A percentile compares a stretch with the other conserved stretches of the same genome.
Evolutionary conservation across 495 filamentous ascomycete genomes (phyloP).

Genomic region (Lophiotrema nucula): DNA sequence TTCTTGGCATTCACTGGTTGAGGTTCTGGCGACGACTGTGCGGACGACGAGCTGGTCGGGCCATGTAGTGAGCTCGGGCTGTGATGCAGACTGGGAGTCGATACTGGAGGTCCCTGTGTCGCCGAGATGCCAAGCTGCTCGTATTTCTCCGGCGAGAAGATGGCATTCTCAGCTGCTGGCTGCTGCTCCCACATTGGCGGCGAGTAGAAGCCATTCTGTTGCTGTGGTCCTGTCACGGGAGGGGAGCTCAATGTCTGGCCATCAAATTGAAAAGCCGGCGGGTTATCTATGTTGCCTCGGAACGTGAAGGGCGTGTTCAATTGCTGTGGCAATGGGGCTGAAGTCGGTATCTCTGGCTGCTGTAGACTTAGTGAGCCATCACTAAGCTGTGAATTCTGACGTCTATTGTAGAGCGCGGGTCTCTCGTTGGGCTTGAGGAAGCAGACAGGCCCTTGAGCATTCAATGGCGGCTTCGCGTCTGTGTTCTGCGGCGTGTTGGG

Average conservation of each 20-base stretch:
- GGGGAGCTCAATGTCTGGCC: constrained; percentile 24
- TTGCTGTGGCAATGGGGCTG: constrained; percentile 2
- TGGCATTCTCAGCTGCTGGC: constrained; percentile 14
- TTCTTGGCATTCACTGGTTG: constrained; percentile 45
- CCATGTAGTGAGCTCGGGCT: constrained; percentile 33
- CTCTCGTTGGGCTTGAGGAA: constrained; percentile 31
- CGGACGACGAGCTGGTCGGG: constrained; percentile 32
- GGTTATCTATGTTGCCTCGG: constrained; percentile 13
- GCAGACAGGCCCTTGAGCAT: constrained; percentile 24
- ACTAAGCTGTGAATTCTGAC: constrained; percentile 24
- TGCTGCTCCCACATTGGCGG: constrained; percentile 33
- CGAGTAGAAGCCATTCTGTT: constrained; percentile 24
- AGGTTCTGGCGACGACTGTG: constrained; percentile 36
- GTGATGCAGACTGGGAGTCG: constrained; percentile 37
- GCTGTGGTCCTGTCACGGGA: constrained; percentile 4
- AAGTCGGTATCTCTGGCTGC: background rate
- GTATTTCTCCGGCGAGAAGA: constrained; percentile 22
- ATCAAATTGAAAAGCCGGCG: constrained; percentile 29
- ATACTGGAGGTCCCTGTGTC: constrained; percentile 16
- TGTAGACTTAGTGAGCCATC: constrained; percentile 8
- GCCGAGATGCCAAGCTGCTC: constrained; percentile 3
- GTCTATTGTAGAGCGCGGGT: constrained; percentile 25
- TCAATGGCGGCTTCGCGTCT: constrained; percentile 15
- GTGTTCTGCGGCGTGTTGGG: constrained; percentile 26
- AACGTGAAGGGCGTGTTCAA: constrained; percentile 19